These are phyloP conservation scores for Pichia sp. DNA, from an alignment of 1,139 yeast species.

Conservation along the genomic window DNA sequence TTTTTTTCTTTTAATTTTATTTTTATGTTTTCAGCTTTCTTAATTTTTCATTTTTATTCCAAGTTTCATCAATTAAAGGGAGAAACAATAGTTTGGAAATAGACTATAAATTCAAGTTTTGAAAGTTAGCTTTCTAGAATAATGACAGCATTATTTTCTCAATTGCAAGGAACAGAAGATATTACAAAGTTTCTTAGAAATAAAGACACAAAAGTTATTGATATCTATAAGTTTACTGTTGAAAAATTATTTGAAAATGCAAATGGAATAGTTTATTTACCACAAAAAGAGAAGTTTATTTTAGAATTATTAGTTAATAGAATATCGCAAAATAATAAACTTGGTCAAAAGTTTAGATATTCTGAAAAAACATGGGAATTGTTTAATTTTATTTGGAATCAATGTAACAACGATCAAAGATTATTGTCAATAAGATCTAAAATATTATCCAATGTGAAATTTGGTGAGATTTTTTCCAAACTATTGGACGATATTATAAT, in stretches of 20 bases:
- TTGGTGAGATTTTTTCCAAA: constrained; percentile 31
- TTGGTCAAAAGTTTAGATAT: constrained; percentile 37
- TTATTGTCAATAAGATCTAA: constrained; percentile 17
- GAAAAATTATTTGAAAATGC: constrained; percentile 35
- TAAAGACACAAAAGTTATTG: constrained; percentile 40
- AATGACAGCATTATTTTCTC: neutral
- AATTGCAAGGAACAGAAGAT: constrained; percentile 8
- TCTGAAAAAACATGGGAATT: constrained; percentile 43
- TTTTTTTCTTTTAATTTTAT: too few species aligned
- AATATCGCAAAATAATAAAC: constrained; percentile 40
- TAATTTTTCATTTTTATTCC: too few species aligned
- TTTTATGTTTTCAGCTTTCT: too few species aligned
- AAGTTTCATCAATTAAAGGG: too few species aligned
- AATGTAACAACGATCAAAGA: constrained; percentile 18
- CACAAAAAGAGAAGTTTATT: constrained; percentile 53
- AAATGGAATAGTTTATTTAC: constrained; percentile 43
- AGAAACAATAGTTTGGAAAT: too few species aligned
- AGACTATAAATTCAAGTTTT: too few species aligned
- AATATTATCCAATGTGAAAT: constrained; percentile 32
- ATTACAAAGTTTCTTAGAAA: constrained; percentile 57
- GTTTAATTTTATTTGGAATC: constrained; percentile 37
- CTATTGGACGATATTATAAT: constrained; percentile 16
- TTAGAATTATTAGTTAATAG: constrained; percentile 65
- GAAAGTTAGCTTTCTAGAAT: neutral
- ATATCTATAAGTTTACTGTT: constrained; percentile 40